Base-by-base conservation (phyloP, 2,329 filamentous ascomycete species). In the Phoma sp. region DNA sequence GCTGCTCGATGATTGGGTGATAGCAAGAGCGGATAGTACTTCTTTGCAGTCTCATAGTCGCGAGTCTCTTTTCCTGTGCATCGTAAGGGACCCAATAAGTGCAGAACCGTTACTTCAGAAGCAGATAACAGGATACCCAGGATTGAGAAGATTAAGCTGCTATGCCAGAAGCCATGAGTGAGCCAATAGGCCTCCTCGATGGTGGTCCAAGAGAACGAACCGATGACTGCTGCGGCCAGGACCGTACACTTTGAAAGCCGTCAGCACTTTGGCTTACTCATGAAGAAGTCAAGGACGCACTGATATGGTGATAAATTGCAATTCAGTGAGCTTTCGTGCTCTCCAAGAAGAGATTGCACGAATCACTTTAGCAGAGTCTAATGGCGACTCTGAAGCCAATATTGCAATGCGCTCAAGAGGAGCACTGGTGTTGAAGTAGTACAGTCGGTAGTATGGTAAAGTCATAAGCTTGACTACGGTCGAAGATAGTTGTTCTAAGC, bases 381-480 rank as follows among this genome's bases (percentile, higher is more conserved):
- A 31, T 13, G 29, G 29, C 10, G n/a, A 1, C 22, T 55, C 44
- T 15, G 45, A 50, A 1, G 57, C 55, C 2, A 61, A 31, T 12
- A 2, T 29, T 1, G 57, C 48, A 19, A 63, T 63, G 15, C 29
- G 57, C 13, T 44, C 15, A 1, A 61, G 29, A 8, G 60, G 57
- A 12, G 43, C 33, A 24, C 35, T 39, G 0, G 58, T 61, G 43
- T 63, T 63, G 50, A 58, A 60, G 4, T 51, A 37, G 40, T 58
- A 61, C 10, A 58, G 43, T 8, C 60, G 60, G 21, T 63, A 59
- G 25, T 63, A 63, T 8, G 60, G 55, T 3, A 63, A 33, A 13
- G 58, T 61, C 78, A 31, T 15, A 15, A 31, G 29, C 29, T 31
- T 31, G 5, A 31, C 29, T 31, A 31, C 2, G 12, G 10, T 15